phyloP scores from a whole-genome alignment of 2,329 filamentous ascomycete species.

The Ophiostoma pallidulum region DNA sequence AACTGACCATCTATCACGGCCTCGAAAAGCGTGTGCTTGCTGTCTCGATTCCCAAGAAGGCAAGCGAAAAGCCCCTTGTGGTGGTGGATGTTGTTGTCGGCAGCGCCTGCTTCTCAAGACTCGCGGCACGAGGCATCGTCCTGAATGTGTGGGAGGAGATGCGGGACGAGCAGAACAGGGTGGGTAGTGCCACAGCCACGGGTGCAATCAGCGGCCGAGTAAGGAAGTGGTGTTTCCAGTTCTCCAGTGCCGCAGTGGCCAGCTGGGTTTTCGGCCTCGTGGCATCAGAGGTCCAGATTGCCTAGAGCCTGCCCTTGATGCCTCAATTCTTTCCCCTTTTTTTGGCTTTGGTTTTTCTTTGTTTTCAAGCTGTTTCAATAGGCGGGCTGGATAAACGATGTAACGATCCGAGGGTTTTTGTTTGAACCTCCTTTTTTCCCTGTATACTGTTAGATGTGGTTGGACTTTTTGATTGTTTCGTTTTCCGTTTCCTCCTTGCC shows the following conservation, averaged over 20 bases:
- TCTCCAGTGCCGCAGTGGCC: conserved; percentile 42
- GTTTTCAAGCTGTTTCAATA: neutral
- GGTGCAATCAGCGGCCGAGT: conserved; percentile 45
- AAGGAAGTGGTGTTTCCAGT: conserved; percentile 57
- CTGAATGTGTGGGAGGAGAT: conserved; percentile 79
- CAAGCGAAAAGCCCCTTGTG: conserved; percentile 46
- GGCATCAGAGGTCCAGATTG: conserved; percentile 41
- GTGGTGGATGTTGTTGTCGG: conserved; percentile 77
- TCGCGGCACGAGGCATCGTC: conserved; percentile 78
- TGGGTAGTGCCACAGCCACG: conserved; percentile 41
- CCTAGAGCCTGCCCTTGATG: neutral
- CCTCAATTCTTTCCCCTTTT: neutral
- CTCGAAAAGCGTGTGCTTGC: conserved; percentile 81
- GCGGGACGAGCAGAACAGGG: conserved; percentile 50
- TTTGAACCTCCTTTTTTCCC: neutral
- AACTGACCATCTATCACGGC: conserved; percentile 50
- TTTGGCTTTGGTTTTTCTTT: neutral
- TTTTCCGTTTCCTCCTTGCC: neutral
- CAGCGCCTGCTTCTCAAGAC: conserved; percentile 73
- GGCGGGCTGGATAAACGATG: neutral
- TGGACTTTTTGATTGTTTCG: neutral
- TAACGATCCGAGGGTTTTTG: neutral
- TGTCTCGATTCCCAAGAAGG: conserved; percentile 56
- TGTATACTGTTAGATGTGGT: neutral
- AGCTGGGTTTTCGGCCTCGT: conserved; percentile 47